Percentiles rank a stretch among this genome's conserved stretches.
phyloP scores from a whole-genome alignment of 192 early-diverging fungal species.

The Physocladia obscura region DNA sequence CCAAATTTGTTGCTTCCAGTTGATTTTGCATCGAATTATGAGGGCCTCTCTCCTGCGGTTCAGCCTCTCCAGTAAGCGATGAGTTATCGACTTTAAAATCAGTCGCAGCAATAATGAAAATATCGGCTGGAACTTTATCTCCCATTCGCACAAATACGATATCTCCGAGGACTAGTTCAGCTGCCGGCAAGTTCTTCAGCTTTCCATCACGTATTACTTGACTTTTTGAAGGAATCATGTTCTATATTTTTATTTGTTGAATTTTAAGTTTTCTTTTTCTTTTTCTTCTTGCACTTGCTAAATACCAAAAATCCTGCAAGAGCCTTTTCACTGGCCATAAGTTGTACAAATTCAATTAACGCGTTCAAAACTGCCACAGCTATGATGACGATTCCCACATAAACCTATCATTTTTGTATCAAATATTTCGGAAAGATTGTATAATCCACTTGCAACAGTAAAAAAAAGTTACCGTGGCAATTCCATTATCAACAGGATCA shows the following conservation, averaged over 20 bases:
- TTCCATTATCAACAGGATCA: conserved; percentile 66
- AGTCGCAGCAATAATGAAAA: conserved; percentile 71
- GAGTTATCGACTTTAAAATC: conserved; percentile 98
- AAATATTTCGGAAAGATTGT: background rate
- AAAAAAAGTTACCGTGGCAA: conserved; percentile 10
- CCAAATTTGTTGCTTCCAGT: conserved; percentile 89
- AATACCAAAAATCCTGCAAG: conserved; percentile 29
- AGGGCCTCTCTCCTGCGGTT: conserved; percentile 79
- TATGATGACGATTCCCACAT: conserved; percentile 46
- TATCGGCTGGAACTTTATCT: conserved; percentile 93
- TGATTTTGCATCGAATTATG: conserved; percentile 74
- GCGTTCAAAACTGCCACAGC: conserved; percentile 49
- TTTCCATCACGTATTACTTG: conserved; percentile 77
- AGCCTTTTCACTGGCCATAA: conserved; percentile 28
- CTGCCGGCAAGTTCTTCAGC: conserved; percentile 64
- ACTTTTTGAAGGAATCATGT: conserved; percentile 85
- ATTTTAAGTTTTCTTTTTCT: no score
- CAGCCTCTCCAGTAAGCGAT: conserved; percentile 91
- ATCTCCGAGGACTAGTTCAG: conserved; percentile 81
- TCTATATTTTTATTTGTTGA: no score
- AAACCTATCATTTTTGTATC: conserved; percentile 49
- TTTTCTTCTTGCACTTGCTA: no score
- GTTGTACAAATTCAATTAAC: conserved; percentile 47
- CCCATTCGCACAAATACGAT: conserved; percentile 86
- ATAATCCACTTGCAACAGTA: background rate